phyloP scores from a whole-genome alignment of 202 grass and related monocot genomes.

The Dendrocalamus latiflorus region DNA sequence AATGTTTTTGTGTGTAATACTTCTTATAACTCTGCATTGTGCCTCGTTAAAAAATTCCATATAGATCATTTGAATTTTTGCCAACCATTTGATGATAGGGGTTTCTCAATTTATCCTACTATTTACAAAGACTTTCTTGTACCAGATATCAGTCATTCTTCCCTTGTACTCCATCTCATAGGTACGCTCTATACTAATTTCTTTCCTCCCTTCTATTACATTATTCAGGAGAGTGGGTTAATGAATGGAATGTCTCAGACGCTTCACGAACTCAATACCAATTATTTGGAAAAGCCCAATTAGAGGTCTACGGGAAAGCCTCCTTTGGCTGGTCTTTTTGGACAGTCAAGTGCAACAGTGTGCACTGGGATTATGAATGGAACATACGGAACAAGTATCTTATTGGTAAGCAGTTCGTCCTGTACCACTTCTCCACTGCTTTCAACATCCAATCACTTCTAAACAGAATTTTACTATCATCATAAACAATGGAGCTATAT shows the following conservation, averaged over 20 bases:
- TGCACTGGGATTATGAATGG: conserved; percentile 69
- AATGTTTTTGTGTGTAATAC: neutral
- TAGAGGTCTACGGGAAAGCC: conserved; percentile 46
- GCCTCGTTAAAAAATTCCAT: neutral
- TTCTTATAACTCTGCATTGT: neutral
- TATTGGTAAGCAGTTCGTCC: conserved; percentile 37
- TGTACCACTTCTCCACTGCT: neutral
- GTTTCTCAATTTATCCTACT: neutral
- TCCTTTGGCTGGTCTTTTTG: conserved; percentile 75
- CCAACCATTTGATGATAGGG: neutral
- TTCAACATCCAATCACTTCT: neutral
- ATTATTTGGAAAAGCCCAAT: conserved; percentile 50
- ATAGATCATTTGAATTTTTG: neutral
- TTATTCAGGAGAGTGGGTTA: conserved; percentile 63
- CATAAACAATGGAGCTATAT: neutral
- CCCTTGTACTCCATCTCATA: neutral
- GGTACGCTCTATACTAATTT: neutral
- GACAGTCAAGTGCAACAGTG: conserved; percentile 54
- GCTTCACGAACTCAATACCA: conserved; percentile 50
- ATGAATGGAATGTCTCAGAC: conserved; percentile 56
- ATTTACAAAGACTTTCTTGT: neutral
- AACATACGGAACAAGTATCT: conserved; percentile 46
- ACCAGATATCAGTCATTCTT: neutral
- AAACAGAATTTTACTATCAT: neutral
- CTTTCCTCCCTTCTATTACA: neutral